Evolutionary conservation across 208 protist genomes (phyloP).

Genomic region (Novymonas esmeraldas): DNA sequence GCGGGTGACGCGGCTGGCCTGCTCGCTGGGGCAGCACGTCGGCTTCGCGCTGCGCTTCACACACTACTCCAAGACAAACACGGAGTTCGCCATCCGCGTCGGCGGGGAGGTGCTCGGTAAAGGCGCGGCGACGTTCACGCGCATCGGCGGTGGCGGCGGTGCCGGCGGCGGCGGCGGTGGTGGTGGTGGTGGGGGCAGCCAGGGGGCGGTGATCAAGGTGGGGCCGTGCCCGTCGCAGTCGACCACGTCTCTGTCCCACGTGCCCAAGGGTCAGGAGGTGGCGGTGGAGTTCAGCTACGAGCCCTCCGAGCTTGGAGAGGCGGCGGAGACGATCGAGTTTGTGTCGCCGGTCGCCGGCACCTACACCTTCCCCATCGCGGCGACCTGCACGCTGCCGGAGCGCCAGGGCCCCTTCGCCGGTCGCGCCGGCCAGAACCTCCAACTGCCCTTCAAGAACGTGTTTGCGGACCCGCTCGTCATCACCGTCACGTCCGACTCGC

Average conservation of each 20-base stretch:
- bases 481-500: slow-evolving; percentile 78
- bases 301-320: slow-evolving; percentile 84
- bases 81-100: slow-evolving; percentile 88
- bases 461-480: slow-evolving; percentile 89
- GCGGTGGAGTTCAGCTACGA: slow-evolving; percentile 93
- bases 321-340: slow-evolving; percentile 83
- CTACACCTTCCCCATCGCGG: slow-evolving; percentile 92
- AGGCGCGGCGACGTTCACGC: slow-evolving; percentile 13
- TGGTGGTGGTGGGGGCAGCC: slow-evolving; percentile 19
- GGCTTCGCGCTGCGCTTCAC: slow-evolving; percentile 75
- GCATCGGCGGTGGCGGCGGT: slow-evolving; percentile 22
- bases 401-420: slow-evolving; percentile 94
- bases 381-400: slow-evolving; percentile 86
- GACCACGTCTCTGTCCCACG: neutral
- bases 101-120: slow-evolving; percentile 31
- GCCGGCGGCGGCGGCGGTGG: slow-evolving; percentile 21
- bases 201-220: slow-evolving; percentile 35
- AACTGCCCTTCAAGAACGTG: slow-evolving; percentile 94
- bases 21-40: slow-evolving; percentile 82
- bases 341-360: slow-evolving; percentile 83
- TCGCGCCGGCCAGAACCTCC: slow-evolving; percentile 51
- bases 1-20: slow-evolving; percentile 79
- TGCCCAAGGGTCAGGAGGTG: slow-evolving; percentile 89
- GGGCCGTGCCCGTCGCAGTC: slow-evolving; percentile 11
- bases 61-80: slow-evolving; percentile 65